Evolutionary conservation across 78 protist genomes (phyloP).

Genomic region (Cavenderia fasciculata): DNA sequence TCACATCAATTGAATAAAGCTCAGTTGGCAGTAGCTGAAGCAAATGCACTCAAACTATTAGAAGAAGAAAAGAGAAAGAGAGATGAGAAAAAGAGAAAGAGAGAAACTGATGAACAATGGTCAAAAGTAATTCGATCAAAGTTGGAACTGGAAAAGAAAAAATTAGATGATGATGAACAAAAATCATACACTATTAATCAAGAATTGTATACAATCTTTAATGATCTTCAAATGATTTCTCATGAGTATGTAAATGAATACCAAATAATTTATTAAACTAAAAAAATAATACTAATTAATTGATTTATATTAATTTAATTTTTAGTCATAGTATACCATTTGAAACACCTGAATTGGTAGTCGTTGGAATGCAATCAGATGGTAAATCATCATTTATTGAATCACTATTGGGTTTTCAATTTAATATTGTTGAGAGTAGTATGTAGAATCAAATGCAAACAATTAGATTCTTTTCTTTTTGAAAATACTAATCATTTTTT

Average conservation of each 20-base stretch:
- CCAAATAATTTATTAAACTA: no score
- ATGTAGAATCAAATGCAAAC: neutral
- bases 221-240: conserved; percentile 87
- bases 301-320: neutral
- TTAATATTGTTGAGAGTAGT: conserved; percentile 84
- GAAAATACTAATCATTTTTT: neutral
- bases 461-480: neutral
- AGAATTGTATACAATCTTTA: conserved; percentile 82
- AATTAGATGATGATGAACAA: conserved; percentile 71
- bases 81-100: conserved; percentile 57
- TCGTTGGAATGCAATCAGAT: conserved; percentile 92
- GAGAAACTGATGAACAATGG: conserved; percentile 53
- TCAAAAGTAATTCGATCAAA: conserved; percentile 32
- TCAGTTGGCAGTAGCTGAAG: conserved; percentile 57
- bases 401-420: conserved; percentile 87
- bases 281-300: neutral
- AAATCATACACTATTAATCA: conserved; percentile 31
- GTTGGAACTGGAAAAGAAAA: conserved; percentile 46
- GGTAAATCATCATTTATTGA: conserved; percentile 88
- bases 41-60: conserved; percentile 46
- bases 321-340: conserved; percentile 71
- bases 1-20: conserved; percentile 51
- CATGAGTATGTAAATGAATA: conserved; percentile 56
- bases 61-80: conserved; percentile 67
- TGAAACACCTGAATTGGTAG: conserved; percentile 87